Evolutionary conservation across 305 asterid species (phyloP), one percentile per base, ranked within the genome.

Genomic region (Fraxinus albicans): DNA sequence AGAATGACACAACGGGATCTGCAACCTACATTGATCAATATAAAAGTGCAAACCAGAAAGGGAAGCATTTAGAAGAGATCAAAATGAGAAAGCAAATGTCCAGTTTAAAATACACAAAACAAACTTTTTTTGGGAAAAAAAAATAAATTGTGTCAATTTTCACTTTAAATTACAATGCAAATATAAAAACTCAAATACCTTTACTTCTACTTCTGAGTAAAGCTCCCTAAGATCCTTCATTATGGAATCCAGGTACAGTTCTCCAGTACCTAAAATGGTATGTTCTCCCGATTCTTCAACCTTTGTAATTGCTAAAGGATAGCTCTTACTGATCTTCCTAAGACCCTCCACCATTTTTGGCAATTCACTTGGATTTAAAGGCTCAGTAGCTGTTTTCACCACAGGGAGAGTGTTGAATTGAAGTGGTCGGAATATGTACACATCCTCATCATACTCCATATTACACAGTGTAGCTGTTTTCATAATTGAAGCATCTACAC

Each of bases 271-370:
- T 82, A 96, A 89, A 86, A 96, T 96, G 33, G 99, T 96, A 86
- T 96, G 99, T 84, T 96, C 99, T 8, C 98, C 99, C 1, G 99
- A 96, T 86, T 95, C 99, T 86, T 96, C 99, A 81, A 96, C 99
- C 80, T 96, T 94, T 3, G 99, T 96, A 83, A 96, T 95, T 36
- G 99, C 99, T 77, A 96, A 87, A 78, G 99, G 99, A 86, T 96
- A 96, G 86, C 99, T 96, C 91, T 96, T 95, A 91, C 98, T 95
- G 86, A 96, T 96, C 89, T 96, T 96, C 85, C 99, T 89, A 79
- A 96, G 98, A 76, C 98, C 98, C 89, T 95, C 99, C 80, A 95
- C 99, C 99, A 96, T 96, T 89, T 95, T 96, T n/a, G 99, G 99
- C 86, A 95, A 89, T 88, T 96, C 98, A 35, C 99, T 96, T 29